These are phyloP conservation scores for Penicillium sp. DNA, from an alignment of 2,329 filamentous ascomycete genomes.

Conservation along the genomic window DNA sequence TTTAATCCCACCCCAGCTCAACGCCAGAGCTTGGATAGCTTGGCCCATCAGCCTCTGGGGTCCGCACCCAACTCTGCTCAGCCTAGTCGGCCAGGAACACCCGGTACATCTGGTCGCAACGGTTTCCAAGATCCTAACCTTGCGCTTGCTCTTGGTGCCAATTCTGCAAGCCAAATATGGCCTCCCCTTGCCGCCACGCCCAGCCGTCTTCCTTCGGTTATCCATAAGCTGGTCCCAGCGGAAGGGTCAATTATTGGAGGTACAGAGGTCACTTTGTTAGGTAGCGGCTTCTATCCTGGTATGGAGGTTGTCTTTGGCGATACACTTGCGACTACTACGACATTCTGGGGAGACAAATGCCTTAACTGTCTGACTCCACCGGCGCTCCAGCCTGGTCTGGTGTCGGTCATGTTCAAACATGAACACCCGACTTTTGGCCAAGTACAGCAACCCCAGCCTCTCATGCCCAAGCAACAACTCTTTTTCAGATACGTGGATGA, in stretches of 20 bases:
- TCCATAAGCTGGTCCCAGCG: conserved; percentile 79
- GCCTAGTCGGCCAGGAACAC: conserved; percentile 76
- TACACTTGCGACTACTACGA: conserved; percentile 67
- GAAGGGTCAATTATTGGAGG: conserved; percentile 82
- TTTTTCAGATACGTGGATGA: conserved; percentile 69
- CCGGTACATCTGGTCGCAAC: conserved; percentile 50
- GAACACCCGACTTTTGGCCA: conserved; percentile 51
- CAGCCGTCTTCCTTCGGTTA: conserved; percentile 60
- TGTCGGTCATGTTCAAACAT: conserved; percentile 69
- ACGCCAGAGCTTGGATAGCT: conserved; percentile 65
- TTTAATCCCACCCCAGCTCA: conserved; percentile 57
- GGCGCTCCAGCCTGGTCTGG: conserved; percentile 64
- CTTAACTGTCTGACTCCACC: conserved; percentile 77
- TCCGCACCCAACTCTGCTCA: conserved; percentile 72
- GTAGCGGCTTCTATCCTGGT: conserved; percentile 74
- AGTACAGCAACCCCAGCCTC: conserved; percentile 43
- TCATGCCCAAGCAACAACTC: conserved; percentile 51
- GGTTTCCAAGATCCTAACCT: conserved; percentile 41
- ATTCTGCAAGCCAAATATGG: conserved; percentile 53
- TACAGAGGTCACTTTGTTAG: conserved; percentile 82
- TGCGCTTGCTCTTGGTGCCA: conserved; percentile 39
- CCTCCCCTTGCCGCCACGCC: conserved; percentile 53
- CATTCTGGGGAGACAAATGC: conserved; percentile 78
- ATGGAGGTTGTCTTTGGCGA: conserved; percentile 86
- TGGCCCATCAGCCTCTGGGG: conserved; percentile 64